Evolutionary conservation across 495 filamentous ascomycete genomes (phyloP).

Genomic region (Penicillium silybi): DNA sequence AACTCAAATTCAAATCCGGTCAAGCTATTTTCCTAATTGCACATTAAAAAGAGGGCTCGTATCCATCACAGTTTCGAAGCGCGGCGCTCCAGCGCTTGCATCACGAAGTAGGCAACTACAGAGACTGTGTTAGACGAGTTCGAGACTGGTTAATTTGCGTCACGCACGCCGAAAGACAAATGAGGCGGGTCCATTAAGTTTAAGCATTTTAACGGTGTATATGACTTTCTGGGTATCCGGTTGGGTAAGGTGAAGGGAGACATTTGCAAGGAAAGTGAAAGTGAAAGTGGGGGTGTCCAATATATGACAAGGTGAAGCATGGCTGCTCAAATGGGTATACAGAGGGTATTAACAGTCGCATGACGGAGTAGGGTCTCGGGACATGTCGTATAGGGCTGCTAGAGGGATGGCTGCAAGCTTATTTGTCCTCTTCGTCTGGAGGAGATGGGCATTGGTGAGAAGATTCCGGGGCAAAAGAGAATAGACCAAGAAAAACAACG

Average conservation of each 20-base stretch:
- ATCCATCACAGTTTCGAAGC: conserved; percentile 29
- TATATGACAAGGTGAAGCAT: not conserved
- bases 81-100: conserved; percentile 31
- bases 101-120: conserved; percentile 36
- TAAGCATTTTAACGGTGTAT: conserved; percentile 11
- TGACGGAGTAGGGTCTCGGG: not conserved
- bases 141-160: not conserved
- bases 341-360: not conserved
- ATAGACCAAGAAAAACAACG: conserved; percentile 2
- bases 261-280: conserved; percentile 6
- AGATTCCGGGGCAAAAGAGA: not conserved
- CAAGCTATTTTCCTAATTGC: not conserved
- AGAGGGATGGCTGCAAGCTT: not conserved
- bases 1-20: not conserved
- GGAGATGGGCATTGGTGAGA: conserved; percentile 7
- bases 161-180: not conserved
- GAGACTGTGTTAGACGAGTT: conserved; percentile 14
- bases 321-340: not conserved
- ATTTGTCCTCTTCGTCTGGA: conserved; percentile 10
- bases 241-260: conserved; percentile 3
- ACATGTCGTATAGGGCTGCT: not conserved
- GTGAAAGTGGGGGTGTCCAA: not conserved
- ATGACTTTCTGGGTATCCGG: conserved; percentile 3
- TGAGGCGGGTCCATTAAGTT: conserved; percentile 18
- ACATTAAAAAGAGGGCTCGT: not conserved